A percentile compares a stretch with the other conserved stretches of the same genome.
These are phyloP conservation scores for Leptographium radiaticola DNA, from an alignment of 2,329 filamentous ascomycete genomes.

Conservation along the genomic window DNA sequence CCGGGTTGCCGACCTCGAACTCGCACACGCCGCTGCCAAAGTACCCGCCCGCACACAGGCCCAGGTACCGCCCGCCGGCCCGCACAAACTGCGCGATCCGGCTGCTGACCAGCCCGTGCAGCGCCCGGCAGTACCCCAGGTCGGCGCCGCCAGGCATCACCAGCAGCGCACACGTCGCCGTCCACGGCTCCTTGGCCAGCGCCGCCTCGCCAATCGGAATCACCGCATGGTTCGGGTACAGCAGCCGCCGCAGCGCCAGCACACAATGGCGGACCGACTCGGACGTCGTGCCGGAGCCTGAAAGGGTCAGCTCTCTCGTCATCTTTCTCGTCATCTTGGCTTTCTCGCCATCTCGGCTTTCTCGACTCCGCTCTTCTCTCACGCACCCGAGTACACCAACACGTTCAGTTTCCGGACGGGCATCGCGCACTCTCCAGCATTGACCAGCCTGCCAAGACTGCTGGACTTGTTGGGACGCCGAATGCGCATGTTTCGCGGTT, in stretches of 20 bases:
- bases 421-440: slow-evolving; percentile 23
- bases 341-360: too few species aligned
- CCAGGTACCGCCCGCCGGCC: slow-evolving; percentile 72
- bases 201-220: slow-evolving; percentile 68
- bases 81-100: slow-evolving; percentile 77
- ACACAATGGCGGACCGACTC: slow-evolving; percentile 86
- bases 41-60: slow-evolving; percentile 90
- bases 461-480: too few species aligned
- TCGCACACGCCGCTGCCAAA: slow-evolving; percentile 74
- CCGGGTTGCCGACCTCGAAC: slow-evolving; percentile 75
- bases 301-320: neutral
- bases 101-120: slow-evolving; percentile 81
- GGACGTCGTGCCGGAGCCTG: slow-evolving; percentile 72
- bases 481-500: too few species aligned
- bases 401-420: slow-evolving; percentile 68
- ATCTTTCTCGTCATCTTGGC: neutral
- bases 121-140: slow-evolving; percentile 71
- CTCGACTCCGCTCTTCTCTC: too few species aligned
- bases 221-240: slow-evolving; percentile 86
- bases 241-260: slow-evolving; percentile 70
- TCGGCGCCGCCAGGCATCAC: slow-evolving; percentile 94
- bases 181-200: slow-evolving; percentile 86
- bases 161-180: slow-evolving; percentile 70
- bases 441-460: too few species aligned
- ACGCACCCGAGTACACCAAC: slow-evolving; percentile 75